phyloP scores from a whole-genome alignment of 2,329 filamentous ascomycete genomes.

The Tolypocladium endophyticum region DNA sequence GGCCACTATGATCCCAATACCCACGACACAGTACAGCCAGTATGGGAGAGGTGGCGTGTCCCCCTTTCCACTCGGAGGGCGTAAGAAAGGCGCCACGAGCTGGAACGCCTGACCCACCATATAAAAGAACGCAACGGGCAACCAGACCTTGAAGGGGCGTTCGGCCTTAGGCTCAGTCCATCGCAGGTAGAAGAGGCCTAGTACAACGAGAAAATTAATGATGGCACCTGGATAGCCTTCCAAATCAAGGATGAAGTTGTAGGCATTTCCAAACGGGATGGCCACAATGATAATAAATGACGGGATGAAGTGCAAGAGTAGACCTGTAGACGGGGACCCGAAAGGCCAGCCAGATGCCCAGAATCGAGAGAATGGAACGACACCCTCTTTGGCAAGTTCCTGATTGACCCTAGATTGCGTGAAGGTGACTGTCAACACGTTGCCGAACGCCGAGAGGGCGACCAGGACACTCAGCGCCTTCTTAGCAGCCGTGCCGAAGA shows the following conservation, averaged over 20 bases:
- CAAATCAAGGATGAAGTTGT: conserved; percentile 55
- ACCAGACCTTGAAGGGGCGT: not conserved
- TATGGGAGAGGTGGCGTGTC: not conserved
- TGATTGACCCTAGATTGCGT: conserved; percentile 49
- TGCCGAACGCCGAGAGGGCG: conserved; percentile 50
- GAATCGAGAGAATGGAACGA: conserved; percentile 54
- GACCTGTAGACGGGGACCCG: conserved; percentile 46
- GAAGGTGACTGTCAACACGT: conserved; percentile 51
- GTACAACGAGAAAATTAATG: not conserved
- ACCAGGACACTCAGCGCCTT: conserved; percentile 44
- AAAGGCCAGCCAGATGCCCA: conserved; percentile 62
- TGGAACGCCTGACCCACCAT: not conserved
- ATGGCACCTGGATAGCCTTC: conserved; percentile 3
- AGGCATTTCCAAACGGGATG: conserved; percentile 56
- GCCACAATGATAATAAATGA: conserved; percentile 51
- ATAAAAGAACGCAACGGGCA: not conserved
- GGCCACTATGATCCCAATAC: not conserved
- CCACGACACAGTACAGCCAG: not conserved
- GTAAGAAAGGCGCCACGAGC: not conserved
- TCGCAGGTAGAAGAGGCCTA: not conserved
- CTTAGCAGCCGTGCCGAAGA: conserved; percentile 46
- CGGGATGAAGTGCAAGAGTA: not conserved
- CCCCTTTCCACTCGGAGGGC: not conserved
- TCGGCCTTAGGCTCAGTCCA: not conserved
- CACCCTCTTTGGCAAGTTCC: conserved; percentile 59